phyloP scores from a whole-genome alignment of 2,329 filamentous ascomycete genomes.

The Verticillium dahliae region DNA sequence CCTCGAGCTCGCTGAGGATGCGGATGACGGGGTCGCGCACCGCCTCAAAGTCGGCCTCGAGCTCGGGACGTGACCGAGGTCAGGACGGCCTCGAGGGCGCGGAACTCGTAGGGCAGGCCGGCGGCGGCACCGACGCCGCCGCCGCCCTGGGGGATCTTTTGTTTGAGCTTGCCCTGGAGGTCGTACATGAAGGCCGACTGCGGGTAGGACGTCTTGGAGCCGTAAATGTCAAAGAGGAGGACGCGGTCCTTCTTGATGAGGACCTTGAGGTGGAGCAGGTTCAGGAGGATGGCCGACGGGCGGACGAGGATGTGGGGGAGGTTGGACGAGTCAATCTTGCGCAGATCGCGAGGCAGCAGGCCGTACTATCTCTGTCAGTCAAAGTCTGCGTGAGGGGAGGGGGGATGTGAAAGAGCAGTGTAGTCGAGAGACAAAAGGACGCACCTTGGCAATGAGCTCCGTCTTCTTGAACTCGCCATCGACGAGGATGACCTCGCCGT shows the following conservation, averaged over 20 bases:
- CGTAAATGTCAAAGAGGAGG: slow-evolving; percentile 92
- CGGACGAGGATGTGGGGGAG: slow-evolving; percentile 93
- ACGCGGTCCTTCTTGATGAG: slow-evolving; percentile 93
- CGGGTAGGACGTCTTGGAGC: slow-evolving; percentile 87
- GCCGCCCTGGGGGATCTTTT: slow-evolving; percentile 51
- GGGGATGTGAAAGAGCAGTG: no score
- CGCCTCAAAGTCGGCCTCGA: slow-evolving; percentile 91
- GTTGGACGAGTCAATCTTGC: slow-evolving; percentile 95
- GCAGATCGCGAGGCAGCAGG: slow-evolving; percentile 84
- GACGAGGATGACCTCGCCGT: slow-evolving; percentile 84
- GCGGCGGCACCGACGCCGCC: slow-evolving; percentile 37
- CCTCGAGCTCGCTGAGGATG: slow-evolving; percentile 78
- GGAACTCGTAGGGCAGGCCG: slow-evolving; percentile 86
- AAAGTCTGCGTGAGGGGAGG: no score
- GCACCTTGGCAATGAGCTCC: slow-evolving; percentile 87
- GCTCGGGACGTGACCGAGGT: slow-evolving; percentile 83
- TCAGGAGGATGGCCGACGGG: slow-evolving; percentile 87
- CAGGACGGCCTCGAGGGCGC: slow-evolving; percentile 88
- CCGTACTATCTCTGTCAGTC: slow-evolving; percentile 58
- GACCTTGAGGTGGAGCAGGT: slow-evolving; percentile 91
- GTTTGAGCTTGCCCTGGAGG: slow-evolving; percentile 82
- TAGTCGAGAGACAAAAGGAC: not conserved
- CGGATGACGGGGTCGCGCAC: slow-evolving; percentile 88
- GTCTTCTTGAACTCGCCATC: slow-evolving; percentile 97
- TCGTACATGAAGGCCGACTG: slow-evolving; percentile 98